A percentile compares a stretch with the other conserved stretches of the same genome.
Evolutionary conservation across 2,329 filamentous ascomycete genomes (phyloP).

Genomic region (Colletotrichum caudatum): DNA sequence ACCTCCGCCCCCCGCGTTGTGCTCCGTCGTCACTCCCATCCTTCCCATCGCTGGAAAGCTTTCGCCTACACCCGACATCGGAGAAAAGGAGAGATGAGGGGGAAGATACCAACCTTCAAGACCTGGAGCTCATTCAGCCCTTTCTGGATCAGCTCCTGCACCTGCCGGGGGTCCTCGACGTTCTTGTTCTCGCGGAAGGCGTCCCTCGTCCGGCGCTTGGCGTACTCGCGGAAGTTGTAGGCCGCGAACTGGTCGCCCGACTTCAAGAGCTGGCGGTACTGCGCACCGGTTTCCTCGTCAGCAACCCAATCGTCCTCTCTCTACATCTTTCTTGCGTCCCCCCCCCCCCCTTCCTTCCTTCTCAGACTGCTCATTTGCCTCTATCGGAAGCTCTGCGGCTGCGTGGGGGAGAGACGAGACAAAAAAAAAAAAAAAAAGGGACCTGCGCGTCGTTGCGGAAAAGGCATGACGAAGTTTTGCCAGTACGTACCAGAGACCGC

Average conservation of each 20-base stretch:
- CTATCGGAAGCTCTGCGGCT: neutral
- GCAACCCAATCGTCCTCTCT: neutral
- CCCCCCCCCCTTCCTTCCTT: too few relatives aligned
- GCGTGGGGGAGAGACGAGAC: too few relatives aligned
- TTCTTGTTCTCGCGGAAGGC: conserved; percentile 85
- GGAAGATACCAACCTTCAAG: conserved; percentile 77
- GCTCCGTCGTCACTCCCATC: neutral
- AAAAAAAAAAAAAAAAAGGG: neutral
- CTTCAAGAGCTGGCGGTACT: conserved; percentile 94
- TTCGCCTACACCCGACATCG: neutral
- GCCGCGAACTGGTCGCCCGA: conserved; percentile 88
- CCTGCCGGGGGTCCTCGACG: conserved; percentile 78
- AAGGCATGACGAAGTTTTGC: neutral
- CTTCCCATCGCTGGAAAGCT: neutral
- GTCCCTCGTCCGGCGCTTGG: conserved; percentile 88
- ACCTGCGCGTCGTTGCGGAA: neutral
- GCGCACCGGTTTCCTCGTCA: conserved; percentile 11
- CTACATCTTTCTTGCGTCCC: neutral
- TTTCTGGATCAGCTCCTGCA: conserved; percentile 91
- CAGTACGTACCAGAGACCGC: conserved; percentile 64
- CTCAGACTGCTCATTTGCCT: neutral
- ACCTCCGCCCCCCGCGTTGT: neutral
- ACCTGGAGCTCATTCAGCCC: conserved; percentile 88
- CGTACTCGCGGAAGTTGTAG: conserved; percentile 99
- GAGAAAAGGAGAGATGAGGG: neutral